Percentiles rank a stretch among this genome's conserved stretches.
phyloP scores from a whole-genome alignment of 108 stramenopile species.

The Pseudonitzschia delicatissima region DNA sequence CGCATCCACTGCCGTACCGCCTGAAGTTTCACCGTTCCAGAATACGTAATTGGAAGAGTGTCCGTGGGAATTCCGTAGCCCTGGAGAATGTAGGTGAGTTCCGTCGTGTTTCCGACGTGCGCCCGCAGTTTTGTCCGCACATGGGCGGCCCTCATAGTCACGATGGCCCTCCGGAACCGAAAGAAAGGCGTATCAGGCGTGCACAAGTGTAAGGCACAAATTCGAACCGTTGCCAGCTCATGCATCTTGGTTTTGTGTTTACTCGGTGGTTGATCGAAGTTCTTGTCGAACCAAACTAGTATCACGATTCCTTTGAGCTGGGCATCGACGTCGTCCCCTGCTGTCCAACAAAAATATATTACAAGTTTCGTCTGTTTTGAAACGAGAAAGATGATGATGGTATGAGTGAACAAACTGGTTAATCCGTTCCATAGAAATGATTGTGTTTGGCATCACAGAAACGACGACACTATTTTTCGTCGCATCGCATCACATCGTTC shows the following conservation, averaged over 20 bases:
- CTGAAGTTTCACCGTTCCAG: neutral
- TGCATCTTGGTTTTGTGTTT: neutral
- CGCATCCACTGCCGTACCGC: neutral
- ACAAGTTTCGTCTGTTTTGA: neutral
- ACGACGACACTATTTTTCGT: too few species aligned
- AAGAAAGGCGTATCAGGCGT: neutral
- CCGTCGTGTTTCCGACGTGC: neutral
- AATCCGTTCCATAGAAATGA: too few species aligned
- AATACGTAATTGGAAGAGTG: neutral
- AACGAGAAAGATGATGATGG: neutral
- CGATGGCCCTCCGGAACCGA: neutral
- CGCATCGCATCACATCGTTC: neutral
- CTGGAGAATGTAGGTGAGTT: neutral
- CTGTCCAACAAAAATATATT: neutral
- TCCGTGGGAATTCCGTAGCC: conserved; percentile 1
- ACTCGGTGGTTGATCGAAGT: neutral
- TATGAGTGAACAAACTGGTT: too few species aligned
- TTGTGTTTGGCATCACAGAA: too few species aligned
- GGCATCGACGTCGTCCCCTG: neutral
- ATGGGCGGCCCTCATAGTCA: neutral
- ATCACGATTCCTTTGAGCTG: neutral
- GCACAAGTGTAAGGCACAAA: neutral
- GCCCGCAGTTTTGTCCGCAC: neutral
- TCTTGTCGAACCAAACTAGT: neutral
- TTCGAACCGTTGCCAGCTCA: neutral